Evolutionary conservation across 2,329 filamentous ascomycete genomes (phyloP).

Genomic region (Paraphaeosphaeria sporulosa): DNA sequence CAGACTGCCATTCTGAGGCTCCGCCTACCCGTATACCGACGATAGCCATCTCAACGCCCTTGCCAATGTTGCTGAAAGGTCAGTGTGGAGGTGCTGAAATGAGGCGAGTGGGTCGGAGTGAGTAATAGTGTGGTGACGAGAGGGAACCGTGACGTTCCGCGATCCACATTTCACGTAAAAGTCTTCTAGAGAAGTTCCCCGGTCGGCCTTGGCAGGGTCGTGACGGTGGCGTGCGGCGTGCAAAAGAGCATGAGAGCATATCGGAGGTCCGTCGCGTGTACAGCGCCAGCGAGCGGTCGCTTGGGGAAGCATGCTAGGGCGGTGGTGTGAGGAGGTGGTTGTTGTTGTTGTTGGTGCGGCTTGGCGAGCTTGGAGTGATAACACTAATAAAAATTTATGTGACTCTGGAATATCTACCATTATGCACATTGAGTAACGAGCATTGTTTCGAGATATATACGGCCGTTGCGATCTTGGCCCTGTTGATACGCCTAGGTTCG

Average conservation of each 20-base stretch:
- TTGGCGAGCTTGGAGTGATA: not conserved
- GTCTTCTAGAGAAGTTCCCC: conserved; percentile 36
- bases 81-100: conserved; percentile 25
- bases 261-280: not conserved
- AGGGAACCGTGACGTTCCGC: conserved; percentile 26
- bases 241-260: not conserved
- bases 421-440: not conserved
- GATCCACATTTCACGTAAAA: conserved; percentile 45
- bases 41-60: conserved; percentile 29
- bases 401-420: too few relatives aligned
- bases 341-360: not conserved
- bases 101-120: conserved; percentile 36
- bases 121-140: conserved; percentile 35
- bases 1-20: not conserved
- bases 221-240: not conserved
- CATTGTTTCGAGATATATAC: too few relatives aligned
- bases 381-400: not conserved
- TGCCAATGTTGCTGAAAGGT: conserved; percentile 19
- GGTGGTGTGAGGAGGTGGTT: not conserved
- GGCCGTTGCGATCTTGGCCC: too few relatives aligned
- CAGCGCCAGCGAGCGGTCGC: not conserved
- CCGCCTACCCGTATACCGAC: conserved; percentile 12
- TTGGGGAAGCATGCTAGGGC: not conserved
- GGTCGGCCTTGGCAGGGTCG: conserved; percentile 20
- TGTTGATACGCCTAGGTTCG: too few relatives aligned